Percentiles rank a stretch among this genome's conserved stretches.
phyloP scores from a whole-genome alignment of 2,329 filamentous ascomycete species.

The Nemania sp. region DNA sequence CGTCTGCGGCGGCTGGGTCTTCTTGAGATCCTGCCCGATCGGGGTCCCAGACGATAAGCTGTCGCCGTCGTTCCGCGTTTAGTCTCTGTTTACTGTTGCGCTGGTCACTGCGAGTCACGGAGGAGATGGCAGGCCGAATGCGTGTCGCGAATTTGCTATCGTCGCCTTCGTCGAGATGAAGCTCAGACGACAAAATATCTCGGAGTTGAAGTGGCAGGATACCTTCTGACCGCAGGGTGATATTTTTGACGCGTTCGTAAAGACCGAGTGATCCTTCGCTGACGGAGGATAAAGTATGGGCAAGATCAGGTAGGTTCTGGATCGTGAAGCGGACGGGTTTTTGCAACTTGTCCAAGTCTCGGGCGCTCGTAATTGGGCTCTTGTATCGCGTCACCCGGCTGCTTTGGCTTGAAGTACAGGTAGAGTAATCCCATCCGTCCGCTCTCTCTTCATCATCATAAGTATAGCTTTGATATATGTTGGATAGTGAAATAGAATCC shows the following conservation, averaged over 20 bases:
- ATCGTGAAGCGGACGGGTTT: background rate
- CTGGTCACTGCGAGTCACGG: background rate
- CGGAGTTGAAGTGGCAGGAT: slow-evolving; percentile 1
- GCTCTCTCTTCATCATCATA: background rate
- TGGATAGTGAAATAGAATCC: background rate
- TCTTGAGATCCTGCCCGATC: background rate
- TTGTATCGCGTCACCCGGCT: background rate
- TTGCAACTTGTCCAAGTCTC: background rate
- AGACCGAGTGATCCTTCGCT: background rate
- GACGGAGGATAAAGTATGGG: background rate
- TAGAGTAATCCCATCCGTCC: background rate
- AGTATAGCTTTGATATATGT: background rate
- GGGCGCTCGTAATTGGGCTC: slow-evolving; percentile 4
- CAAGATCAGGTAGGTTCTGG: background rate
- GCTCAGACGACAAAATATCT: background rate
- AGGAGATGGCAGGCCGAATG: background rate
- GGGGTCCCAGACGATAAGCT: background rate
- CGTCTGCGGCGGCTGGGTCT: background rate
- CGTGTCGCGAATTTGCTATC: background rate
- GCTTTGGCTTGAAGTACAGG: background rate
- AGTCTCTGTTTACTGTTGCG: background rate
- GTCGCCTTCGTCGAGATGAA: background rate
- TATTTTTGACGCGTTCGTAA: background rate
- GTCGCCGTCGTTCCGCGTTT: background rate
- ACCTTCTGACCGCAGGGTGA: background rate